These are phyloP conservation scores for Schizophyllum amplum DNA, from an alignment of 1,284 basidiomycete genomes.

Conservation along the genomic window DNA sequence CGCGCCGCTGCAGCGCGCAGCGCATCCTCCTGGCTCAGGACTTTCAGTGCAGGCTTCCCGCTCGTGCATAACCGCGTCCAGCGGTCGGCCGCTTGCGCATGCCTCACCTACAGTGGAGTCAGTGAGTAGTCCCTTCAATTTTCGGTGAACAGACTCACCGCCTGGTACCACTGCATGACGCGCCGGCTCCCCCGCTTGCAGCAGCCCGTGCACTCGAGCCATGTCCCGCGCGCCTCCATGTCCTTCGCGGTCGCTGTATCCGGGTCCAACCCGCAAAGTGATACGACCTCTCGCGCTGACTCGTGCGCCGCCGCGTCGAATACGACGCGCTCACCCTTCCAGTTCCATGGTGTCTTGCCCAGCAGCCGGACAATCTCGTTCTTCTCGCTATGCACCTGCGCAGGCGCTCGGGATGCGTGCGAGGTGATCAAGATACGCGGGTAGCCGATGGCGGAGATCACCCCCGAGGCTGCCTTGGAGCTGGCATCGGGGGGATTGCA, in stretches of 20 bases:
- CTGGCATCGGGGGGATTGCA: neutral
- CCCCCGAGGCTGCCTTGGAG: neutral
- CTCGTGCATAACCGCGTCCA: neutral
- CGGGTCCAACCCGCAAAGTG: neutral
- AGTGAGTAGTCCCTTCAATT: neutral
- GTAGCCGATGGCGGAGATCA: neutral
- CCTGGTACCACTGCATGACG: neutral
- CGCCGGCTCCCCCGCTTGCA: neutral
- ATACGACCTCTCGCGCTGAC: neutral
- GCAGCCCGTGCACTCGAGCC: neutral
- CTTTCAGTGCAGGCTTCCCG: neutral
- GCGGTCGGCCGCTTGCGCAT: neutral
- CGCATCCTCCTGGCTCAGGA: neutral
- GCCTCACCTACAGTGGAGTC: neutral
- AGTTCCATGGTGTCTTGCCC: neutral
- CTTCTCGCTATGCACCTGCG: neutral
- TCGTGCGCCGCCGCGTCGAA: neutral
- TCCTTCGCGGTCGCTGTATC: neutral
- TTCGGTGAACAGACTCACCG: neutral
- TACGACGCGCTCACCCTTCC: neutral
- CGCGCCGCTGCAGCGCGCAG: neutral
- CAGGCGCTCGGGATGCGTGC: neutral
- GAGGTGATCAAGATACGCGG: neutral
- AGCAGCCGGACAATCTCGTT: neutral
- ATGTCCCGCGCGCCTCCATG: neutral